Evolutionary conservation across 2,329 filamentous ascomycete genomes (phyloP), one percentile per base, ranked within the genome.

Genomic region (Byssoonygena ceratinophila): DNA sequence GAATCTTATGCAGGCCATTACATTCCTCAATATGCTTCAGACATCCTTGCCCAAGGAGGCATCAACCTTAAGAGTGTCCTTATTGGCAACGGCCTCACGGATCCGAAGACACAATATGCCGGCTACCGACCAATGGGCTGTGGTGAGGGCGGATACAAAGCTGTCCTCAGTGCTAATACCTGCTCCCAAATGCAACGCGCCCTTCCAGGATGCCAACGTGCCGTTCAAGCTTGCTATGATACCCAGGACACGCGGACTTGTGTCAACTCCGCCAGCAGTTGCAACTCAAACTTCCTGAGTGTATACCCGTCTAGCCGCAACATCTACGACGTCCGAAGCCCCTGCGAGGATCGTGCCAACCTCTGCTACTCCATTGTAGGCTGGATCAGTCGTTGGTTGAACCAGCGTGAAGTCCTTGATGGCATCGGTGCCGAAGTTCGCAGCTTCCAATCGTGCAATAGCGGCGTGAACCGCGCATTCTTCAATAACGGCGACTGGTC

Each of bases 391-490:
- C 76, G 86, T 44, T 97, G 86, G 74, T 78, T 98, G 60, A 96
- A 96, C 80, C 79, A 87, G 71, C 69, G 77, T 51, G 77, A 86
- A 11, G 90, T 96, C 58, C 86, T 85, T 75, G 80, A 90, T 64
- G 88, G 89, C 40, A 79, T 97, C 27, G 92, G 92, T 58, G 90
- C 82, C 50, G 92, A 98, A 73, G 88, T 97, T 55, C 77, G 81
- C 59, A 80, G 77, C 67, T 98, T 94, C 70, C 87, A 96, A 65
- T 91, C 86, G 70, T 98, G 92, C 82, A 97, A 97, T 79, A 90
- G 92, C 62, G 87, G 96, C 71, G 94, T 98, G 74, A 97, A 97
- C 82, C 83, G 90, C 66, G 94, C 96, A 79, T 98, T 98, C 80
- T 75, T 97, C 54, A 90, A 97, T 74, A 84, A 90, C 65, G 92